phyloP scores from a whole-genome alignment of 1,139 yeast species.

The Tardiomyces digboiensis region DNA sequence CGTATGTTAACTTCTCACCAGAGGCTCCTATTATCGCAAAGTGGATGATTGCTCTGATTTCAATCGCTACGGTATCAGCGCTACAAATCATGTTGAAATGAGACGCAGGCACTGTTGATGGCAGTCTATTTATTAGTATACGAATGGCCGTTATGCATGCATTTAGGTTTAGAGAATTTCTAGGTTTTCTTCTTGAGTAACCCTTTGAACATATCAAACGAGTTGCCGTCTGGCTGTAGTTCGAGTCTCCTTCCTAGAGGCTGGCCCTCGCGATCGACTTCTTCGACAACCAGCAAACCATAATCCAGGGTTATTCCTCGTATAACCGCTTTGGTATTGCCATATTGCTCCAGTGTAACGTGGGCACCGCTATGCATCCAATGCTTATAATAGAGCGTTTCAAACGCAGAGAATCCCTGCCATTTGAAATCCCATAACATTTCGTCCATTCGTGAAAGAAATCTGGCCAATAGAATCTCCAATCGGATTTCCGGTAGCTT shows the following conservation, averaged over 20 bases:
- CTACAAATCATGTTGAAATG: not conserved
- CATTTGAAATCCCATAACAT: slow-evolving; percentile 49
- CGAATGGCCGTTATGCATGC: not conserved
- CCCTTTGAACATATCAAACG: slow-evolving; percentile 92
- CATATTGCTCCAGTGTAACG: slow-evolving; percentile 39
- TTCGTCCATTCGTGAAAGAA: slow-evolving; percentile 54
- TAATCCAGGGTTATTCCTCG: slow-evolving; percentile 76
- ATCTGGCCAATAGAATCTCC: slow-evolving; percentile 63
- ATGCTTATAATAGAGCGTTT: slow-evolving; percentile 63
- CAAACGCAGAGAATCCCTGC: slow-evolving; percentile 60
- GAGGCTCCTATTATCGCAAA: not conserved
- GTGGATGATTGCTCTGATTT: not conserved
- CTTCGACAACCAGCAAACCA: slow-evolving; percentile 75
- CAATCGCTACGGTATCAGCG: not conserved
- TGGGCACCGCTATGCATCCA: slow-evolving; percentile 81
- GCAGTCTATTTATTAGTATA: not conserved
- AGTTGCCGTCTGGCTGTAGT: slow-evolving; percentile 95
- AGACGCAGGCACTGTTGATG: not conserved
- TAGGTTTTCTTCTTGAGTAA: slow-evolving; percentile 51
- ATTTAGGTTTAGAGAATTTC: not conserved
- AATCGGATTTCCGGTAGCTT: slow-evolving; percentile 42
- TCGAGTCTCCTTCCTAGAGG: slow-evolving; percentile 48
- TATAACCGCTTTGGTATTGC: slow-evolving; percentile 50
- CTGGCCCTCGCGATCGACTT: slow-evolving; percentile 35
- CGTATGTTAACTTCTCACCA: not conserved